Evolutionary conservation across 2,329 filamentous ascomycete genomes (phyloP).

Genomic region (Botrytis paeoniae): DNA sequence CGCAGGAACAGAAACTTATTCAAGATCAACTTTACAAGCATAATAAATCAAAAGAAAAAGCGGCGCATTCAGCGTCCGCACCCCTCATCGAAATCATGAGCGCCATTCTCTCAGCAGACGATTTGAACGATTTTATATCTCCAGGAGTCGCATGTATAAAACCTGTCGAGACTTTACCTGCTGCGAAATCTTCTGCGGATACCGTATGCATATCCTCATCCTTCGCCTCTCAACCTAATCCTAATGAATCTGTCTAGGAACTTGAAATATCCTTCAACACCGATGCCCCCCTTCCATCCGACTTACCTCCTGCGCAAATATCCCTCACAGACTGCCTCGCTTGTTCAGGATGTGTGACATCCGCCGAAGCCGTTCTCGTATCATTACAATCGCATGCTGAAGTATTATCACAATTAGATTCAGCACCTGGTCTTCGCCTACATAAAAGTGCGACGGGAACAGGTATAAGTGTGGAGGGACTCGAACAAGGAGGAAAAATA

Average conservation of each 20-base stretch:
- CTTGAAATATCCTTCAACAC: conserved; percentile 96
- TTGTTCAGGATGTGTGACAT: conserved; percentile 96
- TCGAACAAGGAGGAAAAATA: conserved; percentile 63
- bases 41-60: conserved; percentile 5
- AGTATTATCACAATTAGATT: conserved; percentile 78
- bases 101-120: conserved; percentile 93
- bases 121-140: conserved; percentile 98
- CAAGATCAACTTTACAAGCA: not conserved
- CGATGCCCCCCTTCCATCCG: conserved; percentile 55
- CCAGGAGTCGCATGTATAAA: conserved; percentile 98
- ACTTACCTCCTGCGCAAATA: conserved; percentile 76
- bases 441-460: conserved; percentile 31
- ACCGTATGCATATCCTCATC: conserved; percentile 40
- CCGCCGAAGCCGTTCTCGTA: conserved; percentile 94
- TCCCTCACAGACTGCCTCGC: conserved; percentile 96
- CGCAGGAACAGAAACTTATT: not conserved
- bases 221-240: not conserved
- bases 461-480: conserved; percentile 46
- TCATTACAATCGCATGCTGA: conserved; percentile 91
- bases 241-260: conserved; percentile 22
- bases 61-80: conserved; percentile 28
- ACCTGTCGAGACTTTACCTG: conserved; percentile 86
- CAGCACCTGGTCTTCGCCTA: conserved; percentile 48
- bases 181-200: conserved; percentile 46
- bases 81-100: conserved; percentile 66